Conservation (phyloP, 495 filamentous ascomycete species). For the Aspergillus carlsbadensis region DNA sequence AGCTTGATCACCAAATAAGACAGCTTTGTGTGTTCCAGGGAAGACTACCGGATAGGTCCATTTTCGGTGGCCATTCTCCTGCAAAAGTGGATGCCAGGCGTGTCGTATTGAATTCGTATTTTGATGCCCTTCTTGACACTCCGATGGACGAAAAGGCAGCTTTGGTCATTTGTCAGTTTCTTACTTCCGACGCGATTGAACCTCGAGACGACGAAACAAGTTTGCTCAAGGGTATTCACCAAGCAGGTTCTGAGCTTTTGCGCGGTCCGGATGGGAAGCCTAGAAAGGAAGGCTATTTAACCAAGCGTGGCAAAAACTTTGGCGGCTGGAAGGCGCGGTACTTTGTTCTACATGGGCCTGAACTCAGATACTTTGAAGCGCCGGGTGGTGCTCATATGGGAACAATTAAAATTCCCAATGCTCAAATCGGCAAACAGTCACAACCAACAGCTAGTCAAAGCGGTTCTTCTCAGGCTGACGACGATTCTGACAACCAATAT, state of each 20-base stretch:
- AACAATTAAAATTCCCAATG: constrained; percentile 85
- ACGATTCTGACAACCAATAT: constrained; percentile 89
- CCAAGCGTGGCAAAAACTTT: constrained; percentile 96
- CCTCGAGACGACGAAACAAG: constrained; percentile 65
- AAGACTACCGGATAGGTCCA: constrained; percentile 75
- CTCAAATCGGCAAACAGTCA: constrained; percentile 90
- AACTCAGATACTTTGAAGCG: constrained; percentile 87
- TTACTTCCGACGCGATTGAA: constrained; percentile 82
- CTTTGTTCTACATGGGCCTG: constrained; percentile 87
- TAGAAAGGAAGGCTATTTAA: constrained; percentile 86
- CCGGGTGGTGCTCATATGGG: constrained; percentile 86
- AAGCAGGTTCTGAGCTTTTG: constrained; percentile 37
- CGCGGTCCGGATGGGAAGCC: constrained; percentile 62
- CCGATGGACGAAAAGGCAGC: constrained; percentile 77
- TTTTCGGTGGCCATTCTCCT: constrained; percentile 92
- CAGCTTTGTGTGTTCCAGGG: constrained; percentile 63
- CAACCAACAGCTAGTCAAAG: constrained; percentile 54
- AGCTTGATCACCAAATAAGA: constrained; percentile 78
- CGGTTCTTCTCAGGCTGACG: constrained; percentile 57
- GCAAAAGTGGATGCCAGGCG: constrained; percentile 90
- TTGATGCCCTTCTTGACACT: constrained; percentile 79
- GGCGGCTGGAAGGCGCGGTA: constrained; percentile 98
- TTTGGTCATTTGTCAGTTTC: constrained; percentile 80
- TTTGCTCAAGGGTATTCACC: constrained; percentile 44
- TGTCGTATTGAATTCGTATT: constrained; percentile 76